Base-by-base conservation (phyloP, 2,329 filamentous ascomycete species). In the Sporothrix luriei region DNA sequence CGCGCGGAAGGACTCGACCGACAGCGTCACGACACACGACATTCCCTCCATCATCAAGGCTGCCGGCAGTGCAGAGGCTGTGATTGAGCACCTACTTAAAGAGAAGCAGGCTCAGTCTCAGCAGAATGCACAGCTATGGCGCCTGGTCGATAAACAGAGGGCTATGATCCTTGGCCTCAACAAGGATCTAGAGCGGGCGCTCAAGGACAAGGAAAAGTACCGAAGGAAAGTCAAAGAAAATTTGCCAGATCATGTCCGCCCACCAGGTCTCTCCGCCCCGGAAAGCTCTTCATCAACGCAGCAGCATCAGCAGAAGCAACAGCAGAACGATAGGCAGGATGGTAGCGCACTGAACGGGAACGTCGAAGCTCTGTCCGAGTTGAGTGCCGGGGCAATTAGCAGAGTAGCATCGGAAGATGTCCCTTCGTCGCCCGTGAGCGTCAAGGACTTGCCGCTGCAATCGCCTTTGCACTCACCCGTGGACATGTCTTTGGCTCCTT, bases 181-280 rank as follows among this genome's bases (percentile, higher is more conserved):
- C 77, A 97, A 95, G 78, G 95, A 99, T 77, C 83, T 99, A 14
- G 94, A 98, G 79, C 88, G 92, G 67, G 89, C 94, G 0, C 80
- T 97, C 73, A 97, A 97, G 78, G 95, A 98, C 74, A 97, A 97
- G 80, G 94, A 98, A 74, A 90, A 91, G 75, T 98, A 98, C 77
- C 89, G 92, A 75, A 94, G 90, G 79, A 97, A 95, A 79, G 78
- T 97, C 55, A 97, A 97, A 79, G 94, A 98, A 69, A 79, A 87
- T 10, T 78, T 88, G 75, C 78, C 83, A 0, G 76, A 79, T 38
- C 49, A 57, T 14, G 43, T 19, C n/a, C 67, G 72, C 1, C 75
- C 75, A 24, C 57, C 73, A 1, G 72, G 72, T 43, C 71, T 75
- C 24, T 38, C 71, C 4, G 51, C 68, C 14, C 65, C 69, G 19